Evolutionary conservation across 2,329 filamentous ascomycete species (phyloP), one percentile per base, ranked within the genome.

Genomic region (Cytospora piceicola): DNA sequence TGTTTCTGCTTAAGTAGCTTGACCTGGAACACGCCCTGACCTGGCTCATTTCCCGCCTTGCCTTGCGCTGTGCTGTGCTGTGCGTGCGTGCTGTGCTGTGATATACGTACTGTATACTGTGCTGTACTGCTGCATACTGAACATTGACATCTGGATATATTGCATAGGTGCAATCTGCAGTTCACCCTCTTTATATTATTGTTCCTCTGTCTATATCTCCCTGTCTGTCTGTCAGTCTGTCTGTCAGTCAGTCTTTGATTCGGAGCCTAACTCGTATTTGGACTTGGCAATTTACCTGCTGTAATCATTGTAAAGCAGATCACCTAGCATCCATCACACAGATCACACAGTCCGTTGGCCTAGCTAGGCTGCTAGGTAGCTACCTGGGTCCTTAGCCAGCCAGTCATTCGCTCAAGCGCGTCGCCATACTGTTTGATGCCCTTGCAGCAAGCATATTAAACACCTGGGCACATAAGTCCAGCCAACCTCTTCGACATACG

Each of bases 21-120:
- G 39, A 63, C 60, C 60, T 63, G 60, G 60, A 63, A 63, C 60
- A 63, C 55, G 60, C 60, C 60, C 60, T 54, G 46, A 63, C 60
- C 60, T 36, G 52, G 52, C 53, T 63, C 60, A 63, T 63, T 57
- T 63, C 60, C 60, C 60, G 53, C 53, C 60, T 49, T 39, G 39
- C 9, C n/a, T 46, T 57, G 39, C n/a, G 29, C 36, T 54, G n/a
- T 22, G n/a, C 30, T 12, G 20, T 29, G n/a, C 46, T 29, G n/a
- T 27, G 24, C 60, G 24, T 42, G 32, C 17, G 56, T 39, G 30
- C 34, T 24, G 53, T 34, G 14, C 60, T 39, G 60, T 42, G 12
- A 36, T 62, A 30, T 42, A 59, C 55, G 46, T 42, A 59, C 55
- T 52, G 56, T 30, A 53, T 55, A 12, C 22, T 24, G 20, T 54